Conservation (phyloP, 768 basidiomycete genomes). For the Boletellus ananas region DNA sequence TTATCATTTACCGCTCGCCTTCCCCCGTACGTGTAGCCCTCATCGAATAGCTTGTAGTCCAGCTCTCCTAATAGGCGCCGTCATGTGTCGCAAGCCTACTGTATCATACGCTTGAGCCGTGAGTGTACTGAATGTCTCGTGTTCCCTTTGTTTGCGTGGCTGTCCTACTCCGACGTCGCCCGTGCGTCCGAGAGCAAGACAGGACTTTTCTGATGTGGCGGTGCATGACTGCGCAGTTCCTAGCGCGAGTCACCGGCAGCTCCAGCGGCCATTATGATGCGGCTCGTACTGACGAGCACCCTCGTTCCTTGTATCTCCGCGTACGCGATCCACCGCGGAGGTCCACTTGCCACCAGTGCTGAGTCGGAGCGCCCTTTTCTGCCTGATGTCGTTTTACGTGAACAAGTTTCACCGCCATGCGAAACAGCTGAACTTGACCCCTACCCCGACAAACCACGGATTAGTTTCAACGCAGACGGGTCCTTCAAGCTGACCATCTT, state of each 20-base stretch:
- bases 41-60: not conserved
- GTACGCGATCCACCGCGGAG: conserved; percentile 13
- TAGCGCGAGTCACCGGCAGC: too few relatives aligned
- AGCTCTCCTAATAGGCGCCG: not conserved
- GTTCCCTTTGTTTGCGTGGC: too few relatives aligned
- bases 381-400: not conserved
- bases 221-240: not conserved
- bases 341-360: not conserved
- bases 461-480: conserved; percentile 55
- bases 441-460: conserved; percentile 44
- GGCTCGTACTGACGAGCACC: not conserved
- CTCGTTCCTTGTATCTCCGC: conserved; percentile 10
- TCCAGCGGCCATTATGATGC: conserved; percentile 9
- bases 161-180: too few relatives aligned
- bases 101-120: conserved; percentile 12
- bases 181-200: too few relatives aligned
- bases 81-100: conserved; percentile 2
- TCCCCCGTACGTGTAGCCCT: conserved; percentile 1
- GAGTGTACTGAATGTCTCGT: not conserved
- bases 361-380: not conserved
- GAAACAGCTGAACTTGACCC: conserved; percentile 29
- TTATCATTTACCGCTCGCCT: not conserved
- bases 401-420: not conserved
- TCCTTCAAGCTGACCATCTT: conserved; percentile 72
- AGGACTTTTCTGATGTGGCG: too few relatives aligned